Evolutionary conservation across 169 alveolate species (phyloP), one percentile per base, ranked within the genome.

Genomic region (Plasmodium cynomolgi): DNA sequence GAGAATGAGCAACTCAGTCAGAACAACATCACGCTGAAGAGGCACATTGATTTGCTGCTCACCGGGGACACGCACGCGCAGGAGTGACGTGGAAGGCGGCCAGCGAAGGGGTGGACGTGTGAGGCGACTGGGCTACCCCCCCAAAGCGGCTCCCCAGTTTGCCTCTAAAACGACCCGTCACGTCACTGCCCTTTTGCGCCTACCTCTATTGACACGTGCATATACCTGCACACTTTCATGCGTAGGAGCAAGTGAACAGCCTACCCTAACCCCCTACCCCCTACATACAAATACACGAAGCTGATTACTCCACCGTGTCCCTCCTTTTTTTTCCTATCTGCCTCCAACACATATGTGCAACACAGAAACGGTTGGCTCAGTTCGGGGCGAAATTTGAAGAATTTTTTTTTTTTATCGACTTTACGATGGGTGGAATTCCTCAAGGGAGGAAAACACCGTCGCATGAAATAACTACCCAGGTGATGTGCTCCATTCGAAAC

Each of bases 1-100:
- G 91, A 91, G 75, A 81, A 68, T 71, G 91, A 91, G 17, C 95
- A 91, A 81, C 15, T 91, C 39, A 71, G 54, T 23, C 81, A 81
- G 54, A 91, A 91, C 83, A 81, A 62, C 54, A 91, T 81, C n/a
- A 91, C 82, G 15, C 33, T 91, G 39, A 91, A 81, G 56, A 77
- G 44, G 41, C 93, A 77, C 47, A 54, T 85, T 5, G 71, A 85
- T 50, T 47, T 85, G 37, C 44, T 74, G 26, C 54, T 47, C 20
- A 6, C n/a, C 1, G 74, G 74, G 41, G 83, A 29, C 29, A 81
- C 86, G 41, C 47, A 1, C 29, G 26, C 37, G 84, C 75, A 58
- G 74, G 75, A 26, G 34, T 20, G 37, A 62, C 5, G 11, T 44
- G n/a, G n/a, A n/a, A n/a, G n/a, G 34, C 17, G 72, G 23, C 13